Base-by-base conservation (phyloP, 345 rosid genomes). In the Rhizophora mangle region DNA sequence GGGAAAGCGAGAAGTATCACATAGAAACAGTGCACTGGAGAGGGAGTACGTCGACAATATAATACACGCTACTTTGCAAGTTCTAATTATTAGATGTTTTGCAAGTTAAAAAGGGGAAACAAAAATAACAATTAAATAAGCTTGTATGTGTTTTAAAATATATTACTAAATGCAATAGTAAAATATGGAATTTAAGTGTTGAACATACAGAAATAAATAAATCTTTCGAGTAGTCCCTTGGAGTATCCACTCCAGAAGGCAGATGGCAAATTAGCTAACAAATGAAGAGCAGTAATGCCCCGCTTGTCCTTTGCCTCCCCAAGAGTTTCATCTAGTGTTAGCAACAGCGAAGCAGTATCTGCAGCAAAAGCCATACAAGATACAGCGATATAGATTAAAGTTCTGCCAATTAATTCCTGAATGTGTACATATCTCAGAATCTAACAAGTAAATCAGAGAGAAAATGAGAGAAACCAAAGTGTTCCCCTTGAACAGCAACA, bases 161-260 rank as follows among this genome's bases (percentile, higher is more conserved):
- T 43, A 43, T 43, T 43, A 43, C 18, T 43, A 3, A 43, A 43
- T 43, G 49, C 15, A 11, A 3, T 13, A 3, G 49, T 43, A 30
- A 55, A 55, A 55, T 22, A 18, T 55, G 60, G 16, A 27, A 24
- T 55, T 55, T 3, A 8, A 15, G 13, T 24, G 16, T 30, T 52
- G 3, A 31, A 79, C 77, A 10, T 65, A 76, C 83, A 43, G 0
- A 1, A 8, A 54, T 75, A 79, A 37, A 79, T 8, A 3, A 39
- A 1, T 16, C n/a, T 29, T 30, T 37, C 18, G 15, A 61, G 5
- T 15, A 21, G 29, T 19, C 9, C 13, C 39, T 22, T 2, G 31
- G 29, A 13, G 61, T 67, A 65, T 70, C 70, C 52, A 58, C 80
- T 76, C 63, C 53, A 68, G 64, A 79, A 79, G 67, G 69, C 70